Conservation (phyloP, 148 eudicot genomes). For the Mesembryanthemum crystallinum region DNA sequence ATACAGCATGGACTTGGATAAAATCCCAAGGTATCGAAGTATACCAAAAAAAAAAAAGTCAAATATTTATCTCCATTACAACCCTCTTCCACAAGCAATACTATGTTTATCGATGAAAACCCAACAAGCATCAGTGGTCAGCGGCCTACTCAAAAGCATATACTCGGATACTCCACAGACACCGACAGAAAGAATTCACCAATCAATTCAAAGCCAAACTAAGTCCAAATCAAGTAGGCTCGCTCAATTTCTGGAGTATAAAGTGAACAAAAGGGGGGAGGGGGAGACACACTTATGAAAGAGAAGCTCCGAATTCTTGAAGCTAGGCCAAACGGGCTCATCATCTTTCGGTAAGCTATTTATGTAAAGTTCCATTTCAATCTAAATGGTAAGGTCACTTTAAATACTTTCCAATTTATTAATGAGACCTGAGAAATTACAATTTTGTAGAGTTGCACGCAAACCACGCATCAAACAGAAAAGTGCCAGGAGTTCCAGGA, state of each 20-base stretch:
- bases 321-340: no score
- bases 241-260: no score
- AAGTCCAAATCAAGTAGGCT: no score
- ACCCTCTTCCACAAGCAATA: not conserved
- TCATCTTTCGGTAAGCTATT: no score
- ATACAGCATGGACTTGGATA: no score
- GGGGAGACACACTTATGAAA: no score
- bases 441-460: no score
- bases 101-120: not conserved
- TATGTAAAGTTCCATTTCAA: no score
- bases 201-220: not conserved
- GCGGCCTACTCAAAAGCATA: not conserved
- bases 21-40: not conserved
- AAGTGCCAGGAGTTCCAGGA: constrained; percentile 10
- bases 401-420: not conserved
- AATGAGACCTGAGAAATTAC: not conserved
- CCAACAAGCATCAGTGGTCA: not conserved
- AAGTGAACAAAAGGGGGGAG: no score
- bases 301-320: no score
- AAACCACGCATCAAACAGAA: constrained; percentile 2
- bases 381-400: no score
- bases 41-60: not conserved
- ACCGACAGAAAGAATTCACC: not conserved
- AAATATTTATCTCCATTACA: not conserved
- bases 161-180: not conserved